Evolutionary conservation across 129 eudicot genomes (phyloP), one percentile per base, ranked within the genome.

Genomic region (Ambrosia artemisiifolia): DNA sequence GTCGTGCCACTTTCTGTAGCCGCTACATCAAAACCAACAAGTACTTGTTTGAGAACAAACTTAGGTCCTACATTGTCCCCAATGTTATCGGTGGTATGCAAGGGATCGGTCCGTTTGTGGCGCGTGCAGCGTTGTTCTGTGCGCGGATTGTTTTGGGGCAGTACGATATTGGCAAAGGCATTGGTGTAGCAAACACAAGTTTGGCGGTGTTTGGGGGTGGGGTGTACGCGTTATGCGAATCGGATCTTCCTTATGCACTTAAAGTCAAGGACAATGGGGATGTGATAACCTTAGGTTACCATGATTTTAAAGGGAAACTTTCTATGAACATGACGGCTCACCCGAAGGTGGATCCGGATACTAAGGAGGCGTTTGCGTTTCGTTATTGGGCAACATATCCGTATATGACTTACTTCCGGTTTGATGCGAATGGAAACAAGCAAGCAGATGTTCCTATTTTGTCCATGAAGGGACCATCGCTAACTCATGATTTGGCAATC

Each of bases 1-100:
- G 86, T 24, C 49, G 30, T 35, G 84, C 85, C 75, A 80, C 90
- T 10, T 69, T 87, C 5, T 87, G 89, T 47, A 87, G 90, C 75
- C 90, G 90, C 0, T 84, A 79, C 36, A 80, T 87, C 13, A 72
- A 66, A 48, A 87, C 94, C 0, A 78, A 85, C 80, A 87, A 84
- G 24, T 84, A 84, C 77, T n/a, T 7, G 5, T 11, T 68, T 7
- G 89, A 87, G 75, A 61, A 61, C 9, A 36, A 79, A 16, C 63
- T 17, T 2, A 70, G 87, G 3, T 75, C 53, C 2, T 69, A 67
- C 11, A 24, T 88, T 3, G n/a, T 85, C 34, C 88, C 91, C 4
- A 85, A 76, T 53, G 75, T 80, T 2, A 81, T 88, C 32, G 80
- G 88, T 6, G 88, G 75, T 11, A 49, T 67, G 65, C 13, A 44